phyloP scores from a whole-genome alignment of 139 green algal species.

The Chlamydomonas applanata region DNA sequence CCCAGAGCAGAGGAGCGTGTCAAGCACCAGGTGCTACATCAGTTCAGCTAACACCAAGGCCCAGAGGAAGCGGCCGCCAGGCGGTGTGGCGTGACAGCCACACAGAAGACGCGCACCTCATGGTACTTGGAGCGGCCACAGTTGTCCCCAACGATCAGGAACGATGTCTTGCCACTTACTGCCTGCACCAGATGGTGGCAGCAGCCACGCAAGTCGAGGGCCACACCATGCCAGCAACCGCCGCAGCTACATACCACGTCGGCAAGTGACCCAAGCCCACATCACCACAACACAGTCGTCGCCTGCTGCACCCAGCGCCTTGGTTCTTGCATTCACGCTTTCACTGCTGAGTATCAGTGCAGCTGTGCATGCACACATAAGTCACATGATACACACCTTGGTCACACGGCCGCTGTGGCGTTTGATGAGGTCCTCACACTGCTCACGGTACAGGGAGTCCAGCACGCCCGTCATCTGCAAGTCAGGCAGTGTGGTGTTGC shows the following conservation, averaged over 20 bases:
- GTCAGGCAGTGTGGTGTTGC: no score
- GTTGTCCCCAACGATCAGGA: constrained; percentile 74
- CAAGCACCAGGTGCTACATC: no score
- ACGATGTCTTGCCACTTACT: constrained; percentile 86
- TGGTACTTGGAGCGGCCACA: constrained; percentile 63
- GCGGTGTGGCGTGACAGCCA: no score
- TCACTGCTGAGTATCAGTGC: no score
- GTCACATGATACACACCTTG: background rate
- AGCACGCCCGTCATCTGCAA: constrained; percentile 70
- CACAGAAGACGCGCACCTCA: background rate
- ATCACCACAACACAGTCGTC: background rate
- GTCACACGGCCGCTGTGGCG: constrained; percentile 69
- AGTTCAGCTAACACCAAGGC: no score
- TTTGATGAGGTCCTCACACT: constrained; percentile 84
- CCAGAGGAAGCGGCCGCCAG: no score
- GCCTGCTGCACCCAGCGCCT: background rate
- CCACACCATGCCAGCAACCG: no score
- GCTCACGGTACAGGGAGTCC: constrained; percentile 72
- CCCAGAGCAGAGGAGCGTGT: no score
- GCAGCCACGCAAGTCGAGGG: no score
- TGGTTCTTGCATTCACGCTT: constrained; percentile 42
- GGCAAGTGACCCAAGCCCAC: no score
- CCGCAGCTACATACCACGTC: no score
- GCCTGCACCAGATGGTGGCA: no score
- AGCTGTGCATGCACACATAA: background rate